Percentiles rank a stretch among this genome's conserved stretches.
These are phyloP conservation scores for Hemisphaericaspora nanyangensis DNA, from an alignment of 805 yeast genomes.

Conservation along the genomic window DNA sequence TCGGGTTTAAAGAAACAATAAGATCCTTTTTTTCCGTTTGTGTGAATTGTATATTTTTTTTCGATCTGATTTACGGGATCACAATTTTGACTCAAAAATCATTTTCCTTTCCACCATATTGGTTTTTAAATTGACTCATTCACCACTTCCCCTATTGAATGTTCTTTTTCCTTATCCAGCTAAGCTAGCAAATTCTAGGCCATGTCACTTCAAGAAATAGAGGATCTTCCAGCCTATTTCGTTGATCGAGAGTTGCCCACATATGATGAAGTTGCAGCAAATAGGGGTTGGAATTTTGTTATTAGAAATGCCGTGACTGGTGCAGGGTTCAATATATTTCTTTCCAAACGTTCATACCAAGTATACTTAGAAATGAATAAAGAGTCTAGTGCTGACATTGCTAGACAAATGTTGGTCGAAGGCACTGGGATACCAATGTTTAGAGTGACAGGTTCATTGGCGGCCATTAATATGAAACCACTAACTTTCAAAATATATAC, in stretches of 20 bases:
- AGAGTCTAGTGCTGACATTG: not conserved
- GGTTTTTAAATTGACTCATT: too few relatives aligned
- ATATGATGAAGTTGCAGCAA: not conserved
- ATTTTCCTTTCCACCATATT: too few relatives aligned
- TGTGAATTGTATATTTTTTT: too few relatives aligned
- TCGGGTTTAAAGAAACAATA: too few relatives aligned
- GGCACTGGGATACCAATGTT: slow-evolving; percentile 10
- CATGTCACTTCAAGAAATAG: too few relatives aligned
- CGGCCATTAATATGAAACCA: not conserved
- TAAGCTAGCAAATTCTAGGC: too few relatives aligned
- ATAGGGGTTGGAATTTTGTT: slow-evolving; percentile 2
- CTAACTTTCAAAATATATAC: slow-evolving; percentile 4
- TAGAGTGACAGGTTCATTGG: slow-evolving; percentile 4
- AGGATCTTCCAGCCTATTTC: not conserved
- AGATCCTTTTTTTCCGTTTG: too few relatives aligned
- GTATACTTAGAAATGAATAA: not conserved
- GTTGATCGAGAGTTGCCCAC: not conserved
- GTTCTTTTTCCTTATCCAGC: too few relatives aligned
- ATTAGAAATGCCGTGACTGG: slow-evolving; percentile 1
- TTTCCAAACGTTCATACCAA: not conserved
- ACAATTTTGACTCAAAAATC: too few relatives aligned
- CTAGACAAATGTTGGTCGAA: not conserved
- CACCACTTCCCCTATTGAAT: too few relatives aligned
- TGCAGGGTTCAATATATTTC: not conserved
- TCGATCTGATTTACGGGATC: too few relatives aligned